A percentile compares a stretch with the other conserved stretches of the same genome.
Conservation (phyloP, 2,329 filamentous ascomycete genomes). For the Alternaria angustiovoidea region DNA sequence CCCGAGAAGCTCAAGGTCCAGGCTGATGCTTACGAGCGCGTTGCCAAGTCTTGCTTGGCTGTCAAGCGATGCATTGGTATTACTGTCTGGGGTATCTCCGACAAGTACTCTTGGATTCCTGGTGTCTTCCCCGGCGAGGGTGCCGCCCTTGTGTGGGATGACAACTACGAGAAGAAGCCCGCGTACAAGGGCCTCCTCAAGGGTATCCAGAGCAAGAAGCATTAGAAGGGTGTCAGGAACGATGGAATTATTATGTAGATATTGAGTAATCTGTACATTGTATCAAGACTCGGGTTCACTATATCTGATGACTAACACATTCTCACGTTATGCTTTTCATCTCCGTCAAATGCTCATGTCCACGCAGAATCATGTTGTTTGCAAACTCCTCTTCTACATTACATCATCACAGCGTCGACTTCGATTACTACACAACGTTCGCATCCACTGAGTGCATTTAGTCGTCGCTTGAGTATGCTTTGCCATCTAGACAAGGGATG, state of each 20-base stretch:
- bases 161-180: conserved; percentile 48
- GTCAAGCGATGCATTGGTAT: conserved; percentile 51
- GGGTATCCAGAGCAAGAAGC: conserved; percentile 32
- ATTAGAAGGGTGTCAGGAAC: not conserved
- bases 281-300: not conserved
- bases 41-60: conserved; percentile 49
- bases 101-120: conserved; percentile 54
- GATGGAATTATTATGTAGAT: not conserved
- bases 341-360: not conserved
- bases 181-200: conserved; percentile 44
- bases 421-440: no score
- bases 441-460: no score
- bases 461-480: no score
- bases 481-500: no score
- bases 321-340: not conserved
- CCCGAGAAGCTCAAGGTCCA: conserved; percentile 56
- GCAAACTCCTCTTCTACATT: no score
- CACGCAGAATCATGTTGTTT: no score
- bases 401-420: no score
- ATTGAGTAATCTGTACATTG: not conserved
- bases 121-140: conserved; percentile 49
- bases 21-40: conserved; percentile 56
- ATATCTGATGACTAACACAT: not conserved
- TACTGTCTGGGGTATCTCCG: conserved; percentile 58
- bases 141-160: conserved; percentile 45